Evolutionary conservation across 257 asterid genomes (phyloP), one percentile per base, ranked within the genome.

Genomic region (Gentiana macrophylla): DNA sequence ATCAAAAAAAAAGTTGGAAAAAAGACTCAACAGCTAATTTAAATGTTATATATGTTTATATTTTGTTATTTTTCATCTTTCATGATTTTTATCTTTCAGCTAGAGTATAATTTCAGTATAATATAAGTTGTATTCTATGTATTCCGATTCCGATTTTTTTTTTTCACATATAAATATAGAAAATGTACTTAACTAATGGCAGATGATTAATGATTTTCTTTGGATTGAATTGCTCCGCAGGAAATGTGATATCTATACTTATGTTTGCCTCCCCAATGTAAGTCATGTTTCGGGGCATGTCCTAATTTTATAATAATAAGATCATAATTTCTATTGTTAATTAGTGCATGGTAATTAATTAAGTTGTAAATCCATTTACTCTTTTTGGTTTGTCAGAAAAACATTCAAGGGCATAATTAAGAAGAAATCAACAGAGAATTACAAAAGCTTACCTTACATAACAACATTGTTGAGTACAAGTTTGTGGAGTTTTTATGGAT

Each of bases 401-500:
- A 61, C 84, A 1, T 82, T 79, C 65, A 66, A 62, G 80, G 51
- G 70, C 49, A 72, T 79, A 12, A 65, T 71, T 38, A 65, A 43
- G 70, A 79, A 70, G 70, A 82, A 79, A 73, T 79, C 91, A 35
- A 66, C 83, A 10, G 86, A 82, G 68, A 61, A 75, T 62, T 82
- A 70, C 73, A 77, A 79, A 59, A 86, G 82, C 6, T 50, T 82
- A 3, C 84, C 86, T 0, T 82, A 82, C 36, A 69, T 77, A 32
- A 70, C 79, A 3, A 77, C 82, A 36, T 64, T 82, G 48, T 49
- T 82, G 56, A 72, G 82, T 72, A 77, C 84, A 7, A 72, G 86
- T 56, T 66, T 79, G 13, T 79, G 91, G 91, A 57, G 84, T 3
- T 75, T 79, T 35, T 86, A 86, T 49, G 95, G 95, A 8, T 15